phyloP scores from a whole-genome alignment of 2,329 filamentous ascomycete species.

The Exophiala xenobiotica region DNA sequence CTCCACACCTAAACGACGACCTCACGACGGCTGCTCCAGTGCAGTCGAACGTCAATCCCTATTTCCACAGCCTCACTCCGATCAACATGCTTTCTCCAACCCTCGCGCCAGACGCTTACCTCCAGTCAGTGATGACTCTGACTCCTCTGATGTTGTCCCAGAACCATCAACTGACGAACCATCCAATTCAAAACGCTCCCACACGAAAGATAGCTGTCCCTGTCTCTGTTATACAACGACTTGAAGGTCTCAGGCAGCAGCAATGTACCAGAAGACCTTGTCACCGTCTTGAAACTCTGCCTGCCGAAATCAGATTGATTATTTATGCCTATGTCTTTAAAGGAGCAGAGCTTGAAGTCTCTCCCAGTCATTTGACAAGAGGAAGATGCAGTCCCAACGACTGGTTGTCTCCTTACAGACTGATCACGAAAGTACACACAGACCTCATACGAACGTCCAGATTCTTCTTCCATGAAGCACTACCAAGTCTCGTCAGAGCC shows the following conservation, averaged over 20 bases:
- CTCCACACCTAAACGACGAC: not conserved
- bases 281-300: slow-evolving; percentile 1
- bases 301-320: slow-evolving; percentile 4
- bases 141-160: not conserved
- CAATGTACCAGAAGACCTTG: not conserved
- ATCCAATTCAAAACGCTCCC: not conserved
- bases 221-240: not conserved
- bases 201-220: not conserved
- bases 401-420: not conserved
- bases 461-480: slow-evolving; percentile 5
- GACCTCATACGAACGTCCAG: slow-evolving; percentile 5
- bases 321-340: slow-evolving; percentile 5
- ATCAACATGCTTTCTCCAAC: too few species aligned
- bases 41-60: not conserved
- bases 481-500: slow-evolving; percentile 1
- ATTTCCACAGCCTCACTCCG: not conserved
- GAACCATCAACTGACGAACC: not conserved
- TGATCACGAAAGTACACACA: slow-evolving; percentile 1
- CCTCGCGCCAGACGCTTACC: too few species aligned
- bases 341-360: not conserved
- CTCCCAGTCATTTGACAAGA: not conserved
- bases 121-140: not conserved
- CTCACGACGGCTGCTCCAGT: not conserved
- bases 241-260: not conserved
- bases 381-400: not conserved